Evolutionary conservation across 2,329 filamentous ascomycete species (phyloP).

Genomic region (Ceratocystis eucalypticola): DNA sequence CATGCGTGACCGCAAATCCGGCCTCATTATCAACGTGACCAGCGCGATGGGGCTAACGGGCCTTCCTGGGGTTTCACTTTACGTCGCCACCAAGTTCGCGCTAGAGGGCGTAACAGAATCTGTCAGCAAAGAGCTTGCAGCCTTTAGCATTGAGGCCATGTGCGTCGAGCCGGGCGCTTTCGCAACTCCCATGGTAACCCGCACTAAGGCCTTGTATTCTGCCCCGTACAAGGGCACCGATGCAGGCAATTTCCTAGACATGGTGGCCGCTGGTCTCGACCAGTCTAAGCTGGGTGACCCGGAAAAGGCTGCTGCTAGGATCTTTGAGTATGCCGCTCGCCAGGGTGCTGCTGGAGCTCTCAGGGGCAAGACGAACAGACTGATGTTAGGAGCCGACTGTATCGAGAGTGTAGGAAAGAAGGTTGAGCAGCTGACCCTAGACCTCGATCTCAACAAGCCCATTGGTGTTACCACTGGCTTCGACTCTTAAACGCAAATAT

Average conservation of each 20-base stretch:
- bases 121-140: constrained; percentile 31
- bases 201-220: constrained; percentile 20
- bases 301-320: constrained; percentile 27
- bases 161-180: constrained; percentile 41
- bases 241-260: constrained; percentile 22
- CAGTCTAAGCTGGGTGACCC: constrained; percentile 31
- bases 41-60: constrained; percentile 34
- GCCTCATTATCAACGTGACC: constrained; percentile 35
- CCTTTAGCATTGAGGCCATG: constrained; percentile 32
- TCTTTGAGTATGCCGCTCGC: constrained; percentile 28
- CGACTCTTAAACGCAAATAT: not conserved
- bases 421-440: constrained; percentile 19
- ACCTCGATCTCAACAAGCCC: constrained; percentile 4
- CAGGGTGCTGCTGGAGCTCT: constrained; percentile 22
- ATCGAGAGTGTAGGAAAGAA: constrained; percentile 24
- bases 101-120: constrained; percentile 34
- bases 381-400: constrained; percentile 29
- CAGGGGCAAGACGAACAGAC: constrained; percentile 25
- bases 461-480: constrained; percentile 1
- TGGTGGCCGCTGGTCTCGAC: constrained; percentile 23
- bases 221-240: constrained; percentile 25
- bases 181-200: constrained; percentile 34
- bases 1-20: constrained; percentile 31
- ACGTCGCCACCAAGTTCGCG: constrained; percentile 35
- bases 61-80: constrained; percentile 29